Conservation (phyloP, 805 yeast genomes). For the Candida loeiensis region DNA sequence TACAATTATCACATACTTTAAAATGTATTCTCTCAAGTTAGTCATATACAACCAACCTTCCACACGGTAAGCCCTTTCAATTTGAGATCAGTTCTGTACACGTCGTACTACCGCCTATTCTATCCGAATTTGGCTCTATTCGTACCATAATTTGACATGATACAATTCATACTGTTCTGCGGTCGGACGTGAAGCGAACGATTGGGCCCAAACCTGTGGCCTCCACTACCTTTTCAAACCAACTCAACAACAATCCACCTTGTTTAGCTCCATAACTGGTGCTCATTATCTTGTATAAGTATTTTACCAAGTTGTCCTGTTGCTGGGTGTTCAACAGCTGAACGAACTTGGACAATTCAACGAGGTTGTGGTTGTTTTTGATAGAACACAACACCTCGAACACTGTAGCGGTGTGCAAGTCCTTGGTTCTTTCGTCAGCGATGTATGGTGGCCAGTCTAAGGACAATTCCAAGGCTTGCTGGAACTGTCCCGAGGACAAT, state of each 20-base stretch:
- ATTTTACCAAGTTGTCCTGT: constrained; percentile 76
- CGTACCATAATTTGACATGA: too few species aligned
- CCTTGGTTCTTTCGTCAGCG: constrained; percentile 56
- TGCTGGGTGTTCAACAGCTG: constrained; percentile 57
- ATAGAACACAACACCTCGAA: constrained; percentile 60
- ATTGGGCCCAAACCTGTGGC: constrained; percentile 85
- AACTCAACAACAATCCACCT: constrained; percentile 79
- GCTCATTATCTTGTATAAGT: constrained; percentile 82
- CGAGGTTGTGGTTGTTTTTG: constrained; percentile 55
- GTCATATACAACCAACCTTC: too few species aligned
- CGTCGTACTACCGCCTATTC: too few species aligned
- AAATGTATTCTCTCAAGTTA: too few species aligned
- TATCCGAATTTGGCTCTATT: too few species aligned
- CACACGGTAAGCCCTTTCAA: too few species aligned
- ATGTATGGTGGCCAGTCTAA: constrained; percentile 82
- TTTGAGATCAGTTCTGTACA: too few species aligned
- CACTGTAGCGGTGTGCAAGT: constrained; percentile 43
- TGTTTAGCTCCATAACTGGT: constrained; percentile 74
- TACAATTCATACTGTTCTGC: constrained; percentile 67
- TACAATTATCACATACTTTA: too few species aligned
- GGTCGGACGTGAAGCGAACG: constrained; percentile 80
- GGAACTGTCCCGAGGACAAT: constrained; percentile 68
- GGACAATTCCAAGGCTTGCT: constrained; percentile 60
- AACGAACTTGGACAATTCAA: constrained; percentile 63
- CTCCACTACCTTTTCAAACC: constrained; percentile 90